Base-by-base conservation (phyloP, 1,284 basidiomycete species). In the Vanrija humicola region DNA sequence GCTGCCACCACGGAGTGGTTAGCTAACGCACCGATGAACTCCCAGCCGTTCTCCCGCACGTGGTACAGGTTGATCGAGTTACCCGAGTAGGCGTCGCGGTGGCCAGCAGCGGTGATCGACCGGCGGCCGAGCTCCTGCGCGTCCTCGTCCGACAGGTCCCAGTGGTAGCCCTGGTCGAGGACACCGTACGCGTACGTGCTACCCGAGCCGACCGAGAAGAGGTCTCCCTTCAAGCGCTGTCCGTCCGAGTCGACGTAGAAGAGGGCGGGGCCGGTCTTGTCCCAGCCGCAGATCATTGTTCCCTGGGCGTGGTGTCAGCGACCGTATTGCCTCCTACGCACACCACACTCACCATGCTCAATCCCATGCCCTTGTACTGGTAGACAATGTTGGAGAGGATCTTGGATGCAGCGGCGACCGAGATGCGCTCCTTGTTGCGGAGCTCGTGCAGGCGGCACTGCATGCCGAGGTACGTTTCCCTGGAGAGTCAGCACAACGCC, bases 211-310 rank as follows among this genome's bases (percentile, higher is more conserved):
- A 99, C 96, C 6, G 93, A 97, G 81, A 99, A 99, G 15, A 98
- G 77, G 76, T 99, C 88, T 45, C 96, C 95, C 75, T 95, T 97
- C 53, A 98, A 80, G 23, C 96, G 86, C 10, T 90, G 89, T 39
- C 96, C 96, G 64, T 98, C 96, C 15, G 90, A 95, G 78, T 99
- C 96, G 54, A 99, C 96, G 75, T 98, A 98, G 80, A 94, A 98
- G 38, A 99, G 82, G 14, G 90, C 86, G n/a, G 95, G 95, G 0
- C 96, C 95, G 10, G 95, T 97, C 82, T 98, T 98, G 79, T 99
- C 96, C 94, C 95, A 98, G 26, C 96, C 96, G 69, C 94, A 98
- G 63, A 98, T 96, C 96, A 98, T 98, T 2, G 96, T 98, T 55
- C 96, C 96, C 90, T 92, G 43, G 15, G 12, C 9, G 50, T 63